Percentiles rank a stretch among this genome's conserved stretches.
Evolutionary conservation across 208 protist species (phyloP).

Genomic region (Naegleria lovaniensis): DNA sequence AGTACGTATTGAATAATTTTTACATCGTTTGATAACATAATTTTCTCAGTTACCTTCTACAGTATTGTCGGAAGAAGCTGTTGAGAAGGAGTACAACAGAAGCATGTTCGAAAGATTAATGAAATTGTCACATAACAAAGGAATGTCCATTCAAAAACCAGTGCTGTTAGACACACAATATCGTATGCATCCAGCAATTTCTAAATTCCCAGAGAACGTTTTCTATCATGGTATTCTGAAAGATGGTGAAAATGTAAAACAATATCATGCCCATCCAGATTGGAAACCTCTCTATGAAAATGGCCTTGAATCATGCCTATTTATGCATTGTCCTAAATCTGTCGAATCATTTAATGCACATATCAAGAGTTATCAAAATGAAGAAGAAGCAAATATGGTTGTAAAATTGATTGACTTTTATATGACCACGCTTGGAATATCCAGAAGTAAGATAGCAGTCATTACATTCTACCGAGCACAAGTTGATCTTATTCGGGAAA

Average conservation of each 20-base stretch:
- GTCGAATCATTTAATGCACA: not conserved
- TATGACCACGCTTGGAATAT: not conserved
- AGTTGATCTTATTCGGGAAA: not conserved
- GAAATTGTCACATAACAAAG: not conserved
- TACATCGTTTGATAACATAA: too few species aligned
- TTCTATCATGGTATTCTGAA: constrained; percentile 33
- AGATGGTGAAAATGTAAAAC: constrained; percentile 24
- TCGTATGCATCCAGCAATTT: constrained; percentile 38
- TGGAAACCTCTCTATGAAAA: not conserved
- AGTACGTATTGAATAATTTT: not conserved
- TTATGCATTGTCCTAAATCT: not conserved
- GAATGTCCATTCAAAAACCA: not conserved
- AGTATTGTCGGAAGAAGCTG: not conserved
- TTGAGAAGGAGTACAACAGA: not conserved
- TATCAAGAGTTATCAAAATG: constrained; percentile 2
- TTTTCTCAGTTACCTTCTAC: not conserved
- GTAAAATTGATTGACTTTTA: constrained; percentile 9
- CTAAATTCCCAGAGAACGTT: not conserved
- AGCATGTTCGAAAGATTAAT: constrained; percentile 11
- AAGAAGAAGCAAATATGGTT: not conserved
- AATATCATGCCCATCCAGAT: constrained; percentile 11
- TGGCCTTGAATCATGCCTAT: not conserved
- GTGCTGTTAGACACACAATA: constrained; percentile 37
- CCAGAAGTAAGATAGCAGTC: not conserved
- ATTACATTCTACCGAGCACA: constrained; percentile 18